Evolutionary conservation across 805 yeast genomes (phyloP), one percentile per base, ranked within the genome.

Genomic region (Cyberlindnera nakhonratchasimensis): DNA sequence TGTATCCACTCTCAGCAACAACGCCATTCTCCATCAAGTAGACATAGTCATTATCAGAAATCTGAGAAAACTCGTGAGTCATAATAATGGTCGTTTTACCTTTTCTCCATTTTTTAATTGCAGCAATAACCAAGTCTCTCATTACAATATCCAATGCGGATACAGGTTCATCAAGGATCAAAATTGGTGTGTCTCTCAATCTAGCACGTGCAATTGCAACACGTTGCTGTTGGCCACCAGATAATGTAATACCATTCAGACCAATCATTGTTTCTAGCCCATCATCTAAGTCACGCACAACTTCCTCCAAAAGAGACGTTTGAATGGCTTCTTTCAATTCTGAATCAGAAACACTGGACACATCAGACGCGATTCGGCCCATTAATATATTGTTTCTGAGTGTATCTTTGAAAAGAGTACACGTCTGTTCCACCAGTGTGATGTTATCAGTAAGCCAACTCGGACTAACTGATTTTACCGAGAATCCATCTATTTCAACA

Each of bases 151-250:
- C 97, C 42, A 93, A 63, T 0, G 96, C 96, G 37, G 93, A 82
- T 2, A 86, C 66, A 4, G 93, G 76, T 59, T 93, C 99, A 64
- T 93, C 99, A 21, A 90, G 65, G 3, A 93, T 74, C 45, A 91
- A 63, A 5, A 93, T 72, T 0, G 90, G 86, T 0, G 95, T 63
- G 54, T 93, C 74, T 47, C 87, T 70, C 4, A 89, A 45, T 42
- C 70, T 71, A 0, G 97, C 97, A 41, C 97, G 71, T 0, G 98
- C 96, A 22, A 93, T 55, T 0, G 91, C 84, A 3, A 93, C 69
- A 47, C 90, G 69, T 62, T 93, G 99, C 42, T 72, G 76, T 59
- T 93, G 96, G 0, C 99, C 99, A 5, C 98, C 98, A 49, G 96
- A 86, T 8, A 91, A 64, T 2, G 69, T 54, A 3, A 72, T 55